Base-by-base conservation (phyloP, 2,329 filamentous ascomycete genomes). In the Didymella pinodella region DNA sequence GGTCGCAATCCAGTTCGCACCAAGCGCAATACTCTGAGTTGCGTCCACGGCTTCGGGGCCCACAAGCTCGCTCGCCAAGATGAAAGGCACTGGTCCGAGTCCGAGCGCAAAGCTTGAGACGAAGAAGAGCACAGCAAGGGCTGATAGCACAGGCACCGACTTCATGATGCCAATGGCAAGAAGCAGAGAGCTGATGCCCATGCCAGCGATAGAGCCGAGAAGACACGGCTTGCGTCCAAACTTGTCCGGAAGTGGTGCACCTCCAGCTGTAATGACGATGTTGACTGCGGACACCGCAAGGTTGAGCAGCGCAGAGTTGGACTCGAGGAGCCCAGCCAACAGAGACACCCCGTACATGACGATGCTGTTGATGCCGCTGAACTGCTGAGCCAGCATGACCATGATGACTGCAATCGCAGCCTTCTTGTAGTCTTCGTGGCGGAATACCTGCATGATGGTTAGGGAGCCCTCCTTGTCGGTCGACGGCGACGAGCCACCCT, bases 311-410 rank as follows among this genome's bases (percentile, higher is more conserved):
- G 90, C 90, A 0, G 93, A 94, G 62, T 88, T 92, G 46, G 92
- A 86, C 3, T 92, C 90, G 0, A 99, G 85, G 1, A 98, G 85
- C 63, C 88, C 88, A 31, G 90, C 87, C 14, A 99, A 85, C 1
- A 99, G 87, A 0, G 91, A 93, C 6, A 98, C 95, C 2, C 93
- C 96, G 78, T 99, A 99, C 93, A 99, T 97, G 78, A 98, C 90
- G 72, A 98, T 94, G 58, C 90, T 94, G 84, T 99, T 98, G 80
- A 98, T 94, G 46, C 80, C 94, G 58, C 91, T 94, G 36, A 97
- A 83, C 76, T 99, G 95, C 75, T 98, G 95, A 0, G 91, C 90
- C 58, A 93, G 84, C 93, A 98, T 97, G 72, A 96, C 88, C 66
- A 92, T 87, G 88, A 97, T 95, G 66, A 96, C 89, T 0, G 92